phyloP scores from a whole-genome alignment of 805 yeast genomes.

The Wickerhamiella hasegawae region DNA sequence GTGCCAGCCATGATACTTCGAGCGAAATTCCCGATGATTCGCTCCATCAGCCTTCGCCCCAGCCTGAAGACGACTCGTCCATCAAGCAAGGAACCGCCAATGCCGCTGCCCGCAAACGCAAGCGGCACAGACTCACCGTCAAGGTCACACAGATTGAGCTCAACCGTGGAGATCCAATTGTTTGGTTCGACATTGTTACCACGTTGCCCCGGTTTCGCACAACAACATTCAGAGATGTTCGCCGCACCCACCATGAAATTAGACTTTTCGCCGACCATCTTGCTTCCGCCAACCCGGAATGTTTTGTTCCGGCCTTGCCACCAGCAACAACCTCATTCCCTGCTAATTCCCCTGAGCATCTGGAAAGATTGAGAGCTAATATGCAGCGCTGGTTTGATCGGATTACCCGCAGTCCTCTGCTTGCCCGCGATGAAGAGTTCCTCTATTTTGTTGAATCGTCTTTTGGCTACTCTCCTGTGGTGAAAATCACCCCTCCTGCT shows the following conservation, averaged over 20 bases:
- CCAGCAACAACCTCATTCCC: conserved; percentile 61
- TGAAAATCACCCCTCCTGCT: conserved; percentile 48
- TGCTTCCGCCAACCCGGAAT: conserved; percentile 71
- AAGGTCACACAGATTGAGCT: conserved; percentile 58
- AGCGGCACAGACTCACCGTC: conserved; percentile 30
- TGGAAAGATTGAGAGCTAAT: conserved; percentile 33
- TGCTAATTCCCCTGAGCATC: conserved; percentile 70
- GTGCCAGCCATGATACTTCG: background rate
- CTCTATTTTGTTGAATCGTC: conserved; percentile 71
- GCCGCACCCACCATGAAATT: conserved; percentile 70
- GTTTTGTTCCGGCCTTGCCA: conserved; percentile 85
- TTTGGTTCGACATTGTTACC: conserved; percentile 52
- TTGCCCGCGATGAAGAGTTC: conserved; percentile 76
- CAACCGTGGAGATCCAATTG: conserved; percentile 57
- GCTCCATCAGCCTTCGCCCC: background rate
- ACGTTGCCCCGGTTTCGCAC: conserved; percentile 69
- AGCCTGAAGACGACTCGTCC: background rate
- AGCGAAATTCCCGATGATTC: background rate
- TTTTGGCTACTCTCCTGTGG: conserved; percentile 47
- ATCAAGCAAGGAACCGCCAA: background rate
- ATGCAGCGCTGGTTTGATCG: conserved; percentile 83
- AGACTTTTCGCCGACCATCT: conserved; percentile 61
- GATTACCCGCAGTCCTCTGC: conserved; percentile 55
- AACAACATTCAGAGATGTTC: conserved; percentile 47
- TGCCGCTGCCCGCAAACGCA: conserved; percentile 2